Conservation (phyloP, 768 basidiomycete species). For the Pleurotus citrinopileatus region DNA sequence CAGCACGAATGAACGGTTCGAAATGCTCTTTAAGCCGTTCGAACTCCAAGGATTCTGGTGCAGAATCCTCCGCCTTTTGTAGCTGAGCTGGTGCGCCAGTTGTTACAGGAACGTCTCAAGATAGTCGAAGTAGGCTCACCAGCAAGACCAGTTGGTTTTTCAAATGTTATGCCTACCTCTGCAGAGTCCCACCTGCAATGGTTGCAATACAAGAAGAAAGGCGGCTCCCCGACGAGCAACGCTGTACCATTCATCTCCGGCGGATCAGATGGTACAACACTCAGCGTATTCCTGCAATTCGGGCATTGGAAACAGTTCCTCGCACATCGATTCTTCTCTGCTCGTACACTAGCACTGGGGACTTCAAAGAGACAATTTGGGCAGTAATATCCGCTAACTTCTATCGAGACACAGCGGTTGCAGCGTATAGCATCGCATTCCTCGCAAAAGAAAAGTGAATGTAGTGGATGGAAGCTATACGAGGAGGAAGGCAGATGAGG, state of each 20-base stretch:
- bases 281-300: conserved; percentile 84
- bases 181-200: conserved; percentile 95
- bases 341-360: conserved; percentile 95
- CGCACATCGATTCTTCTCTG: conserved; percentile 98
- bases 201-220: conserved; percentile 89
- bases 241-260: conserved; percentile 59
- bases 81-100: conserved; percentile 70
- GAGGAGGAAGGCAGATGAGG: conserved; percentile 77
- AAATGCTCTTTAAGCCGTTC: conserved; percentile 96
- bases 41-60: conserved; percentile 83
- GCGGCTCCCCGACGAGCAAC: conserved; percentile 72
- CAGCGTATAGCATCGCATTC: conserved; percentile 97
- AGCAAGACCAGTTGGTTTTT: conserved; percentile 95
- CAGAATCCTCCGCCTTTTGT: conserved; percentile 86
- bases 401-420: conserved; percentile 86
- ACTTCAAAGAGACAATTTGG: conserved; percentile 99
- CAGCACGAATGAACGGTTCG: conserved; percentile 89
- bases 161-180: conserved; percentile 88
- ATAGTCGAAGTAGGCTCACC: conserved; percentile 42
- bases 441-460: conserved; percentile 93
- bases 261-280: conserved; percentile 89
- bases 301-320: conserved; percentile 98
- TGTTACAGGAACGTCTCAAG: background rate
- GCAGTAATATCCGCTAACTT: conserved; percentile 97
- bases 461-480: conserved; percentile 78